Evolutionary conservation across 441 rosid species (phyloP).

Genomic region (Oxalis stricta): DNA sequence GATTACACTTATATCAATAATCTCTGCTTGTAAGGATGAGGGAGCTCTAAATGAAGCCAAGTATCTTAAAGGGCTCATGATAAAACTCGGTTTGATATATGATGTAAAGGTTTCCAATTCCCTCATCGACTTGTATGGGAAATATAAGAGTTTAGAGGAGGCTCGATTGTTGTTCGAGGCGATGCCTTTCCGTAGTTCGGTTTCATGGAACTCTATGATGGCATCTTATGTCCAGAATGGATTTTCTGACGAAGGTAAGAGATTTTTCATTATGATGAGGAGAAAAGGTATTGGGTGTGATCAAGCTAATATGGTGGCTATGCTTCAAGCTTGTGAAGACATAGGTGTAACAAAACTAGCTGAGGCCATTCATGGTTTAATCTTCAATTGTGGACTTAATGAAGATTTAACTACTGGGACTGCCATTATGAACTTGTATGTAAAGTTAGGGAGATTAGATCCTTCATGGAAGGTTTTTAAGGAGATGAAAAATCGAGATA

Average conservation of each 20-base stretch:
- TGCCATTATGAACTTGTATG: constrained; percentile 25
- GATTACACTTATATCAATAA: constrained; percentile 34
- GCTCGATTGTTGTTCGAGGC: constrained; percentile 23
- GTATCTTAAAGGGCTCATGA: constrained; percentile 36
- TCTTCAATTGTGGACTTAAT: constrained; percentile 15
- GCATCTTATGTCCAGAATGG: constrained; percentile 16
- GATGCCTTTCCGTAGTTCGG: constrained; percentile 22
- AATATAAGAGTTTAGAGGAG: constrained; percentile 13
- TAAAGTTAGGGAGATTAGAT: constrained; percentile 33
- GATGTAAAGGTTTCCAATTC: constrained; percentile 42
- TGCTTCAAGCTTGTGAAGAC: constrained; percentile 30
- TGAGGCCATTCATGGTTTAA: constrained; percentile 24
- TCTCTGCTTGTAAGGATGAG: constrained; percentile 31
- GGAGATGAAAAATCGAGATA: constrained; percentile 27
- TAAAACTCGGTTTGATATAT: constrained; percentile 32
- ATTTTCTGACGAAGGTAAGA: constrained; percentile 19
- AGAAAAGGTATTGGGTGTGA: constrained; percentile 21
- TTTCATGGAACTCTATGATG: constrained; percentile 47
- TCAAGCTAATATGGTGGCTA: constrained; percentile 27
- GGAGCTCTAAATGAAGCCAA: constrained; percentile 31
- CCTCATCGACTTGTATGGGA: constrained; percentile 35
- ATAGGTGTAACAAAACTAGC: constrained; percentile 25
- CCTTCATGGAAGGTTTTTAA: constrained; percentile 18
- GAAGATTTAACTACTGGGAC: constrained; percentile 16
- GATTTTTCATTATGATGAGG: constrained; percentile 24